Evolutionary conservation across 2,329 filamentous ascomycete genomes (phyloP).

Genomic region (Thelonectria discophora): DNA sequence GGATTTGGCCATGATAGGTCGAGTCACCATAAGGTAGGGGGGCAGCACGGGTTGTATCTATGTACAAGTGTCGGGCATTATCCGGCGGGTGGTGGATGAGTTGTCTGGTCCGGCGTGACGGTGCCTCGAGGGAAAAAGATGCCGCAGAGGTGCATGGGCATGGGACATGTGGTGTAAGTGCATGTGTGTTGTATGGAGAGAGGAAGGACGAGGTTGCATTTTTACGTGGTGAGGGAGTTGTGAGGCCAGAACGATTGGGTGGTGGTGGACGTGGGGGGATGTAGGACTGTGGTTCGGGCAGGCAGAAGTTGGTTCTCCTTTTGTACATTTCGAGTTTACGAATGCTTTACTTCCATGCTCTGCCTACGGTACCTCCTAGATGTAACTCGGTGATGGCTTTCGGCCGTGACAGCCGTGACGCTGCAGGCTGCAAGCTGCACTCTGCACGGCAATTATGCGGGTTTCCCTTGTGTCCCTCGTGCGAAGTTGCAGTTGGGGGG

Average conservation of each 20-base stretch:
- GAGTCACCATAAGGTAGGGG: too few species aligned
- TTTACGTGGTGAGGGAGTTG: background rate
- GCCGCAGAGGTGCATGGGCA: conserved; percentile 2
- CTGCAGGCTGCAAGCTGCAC: background rate
- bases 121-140: background rate
- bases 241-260: background rate
- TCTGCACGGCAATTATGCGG: conserved; percentile 7
- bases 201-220: too few species aligned
- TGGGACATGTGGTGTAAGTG: conserved; percentile 14
- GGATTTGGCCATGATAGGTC: too few species aligned
- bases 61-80: background rate
- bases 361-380: too few species aligned
- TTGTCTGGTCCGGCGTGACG: conserved; percentile 3
- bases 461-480: too few species aligned
- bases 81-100: conserved; percentile 10
- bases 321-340: background rate
- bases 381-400: too few species aligned
- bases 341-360: too few species aligned
- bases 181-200: background rate
- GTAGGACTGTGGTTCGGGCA: background rate
- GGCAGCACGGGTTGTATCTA: background rate
- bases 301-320: background rate
- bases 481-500: too few species aligned
- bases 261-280: background rate
- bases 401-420: too few species aligned